Conservation (phyloP, 176 grass and related monocot genomes). For the Avena sativa region DNA sequence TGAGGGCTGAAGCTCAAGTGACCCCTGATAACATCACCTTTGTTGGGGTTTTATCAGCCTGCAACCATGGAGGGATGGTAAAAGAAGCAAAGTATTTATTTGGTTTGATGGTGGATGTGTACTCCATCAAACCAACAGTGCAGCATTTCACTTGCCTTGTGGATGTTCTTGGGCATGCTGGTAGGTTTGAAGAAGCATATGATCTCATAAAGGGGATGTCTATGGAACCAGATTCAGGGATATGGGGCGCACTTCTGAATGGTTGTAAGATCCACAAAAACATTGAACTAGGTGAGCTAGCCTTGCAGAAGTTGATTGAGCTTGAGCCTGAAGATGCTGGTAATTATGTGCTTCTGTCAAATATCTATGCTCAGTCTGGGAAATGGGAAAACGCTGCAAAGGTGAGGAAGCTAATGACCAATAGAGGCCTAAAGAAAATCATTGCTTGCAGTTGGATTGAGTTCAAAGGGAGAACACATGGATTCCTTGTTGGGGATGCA, state of each 20-base stretch:
- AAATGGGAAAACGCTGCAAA: conserved; percentile 75
- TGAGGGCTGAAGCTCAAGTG: conserved; percentile 53
- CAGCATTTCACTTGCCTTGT: conserved; percentile 82
- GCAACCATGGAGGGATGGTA: conserved; percentile 68
- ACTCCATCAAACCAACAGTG: conserved; percentile 60
- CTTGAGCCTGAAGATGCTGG: conserved; percentile 79
- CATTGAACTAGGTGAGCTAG: conserved; percentile 63
- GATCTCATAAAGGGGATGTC: conserved; percentile 68
- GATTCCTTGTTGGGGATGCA: conserved; percentile 75
- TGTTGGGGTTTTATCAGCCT: conserved; percentile 71
- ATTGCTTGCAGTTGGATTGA: conserved; percentile 87
- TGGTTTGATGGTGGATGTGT: conserved; percentile 59
- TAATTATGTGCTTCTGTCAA: conserved; percentile 82
- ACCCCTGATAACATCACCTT: conserved; percentile 77
- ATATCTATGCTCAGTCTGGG: conserved; percentile 77
- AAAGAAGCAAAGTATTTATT: conserved; percentile 66
- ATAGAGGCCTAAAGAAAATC: conserved; percentile 73
- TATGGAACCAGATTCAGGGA: conserved; percentile 68
- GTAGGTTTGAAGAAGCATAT: conserved; percentile 63
- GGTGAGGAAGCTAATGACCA: conserved; percentile 68
- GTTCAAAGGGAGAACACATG: conserved; percentile 67
- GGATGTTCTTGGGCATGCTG: conserved; percentile 74
- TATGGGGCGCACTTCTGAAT: conserved; percentile 81
- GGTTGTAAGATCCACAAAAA: conserved; percentile 83
- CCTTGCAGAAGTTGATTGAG: conserved; percentile 73